Evolutionary conservation across 1,284 basidiomycete species (phyloP).

Genomic region (Anthracocystis walkeri): DNA sequence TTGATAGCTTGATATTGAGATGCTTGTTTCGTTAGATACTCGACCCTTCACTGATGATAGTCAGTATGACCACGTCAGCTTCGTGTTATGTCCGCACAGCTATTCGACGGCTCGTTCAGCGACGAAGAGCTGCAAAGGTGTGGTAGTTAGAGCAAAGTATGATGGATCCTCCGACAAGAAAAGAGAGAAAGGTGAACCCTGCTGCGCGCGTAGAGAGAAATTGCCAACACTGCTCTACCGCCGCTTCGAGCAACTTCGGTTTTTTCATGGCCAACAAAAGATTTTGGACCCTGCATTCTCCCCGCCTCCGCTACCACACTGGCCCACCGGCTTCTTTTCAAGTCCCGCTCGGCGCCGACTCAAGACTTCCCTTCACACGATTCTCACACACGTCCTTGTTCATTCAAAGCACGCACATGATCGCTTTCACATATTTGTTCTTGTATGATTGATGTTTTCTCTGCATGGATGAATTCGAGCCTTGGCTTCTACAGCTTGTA

Average conservation of each 20-base stretch:
- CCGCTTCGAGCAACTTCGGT: neutral
- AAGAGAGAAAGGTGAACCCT: too few species aligned
- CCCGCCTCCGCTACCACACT: neutral
- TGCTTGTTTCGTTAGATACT: too few species aligned
- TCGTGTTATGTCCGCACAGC: neutral
- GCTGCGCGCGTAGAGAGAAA: too few species aligned
- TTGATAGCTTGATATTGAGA: too few species aligned
- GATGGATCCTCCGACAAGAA: too few species aligned
- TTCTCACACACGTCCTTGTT: neutral
- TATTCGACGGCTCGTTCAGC: too few species aligned
- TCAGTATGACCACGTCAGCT: too few species aligned
- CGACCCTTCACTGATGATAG: too few species aligned
- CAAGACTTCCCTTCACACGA: neutral
- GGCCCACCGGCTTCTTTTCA: neutral
- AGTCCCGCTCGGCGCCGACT: neutral
- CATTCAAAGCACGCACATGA: neutral
- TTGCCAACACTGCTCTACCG: neutral
- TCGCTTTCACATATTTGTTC: neutral
- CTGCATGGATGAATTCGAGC: neutral
- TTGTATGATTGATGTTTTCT: neutral
- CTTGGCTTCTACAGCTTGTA: neutral
- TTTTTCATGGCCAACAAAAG: slow-evolving; percentile 2
- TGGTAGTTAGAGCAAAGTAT: too few species aligned
- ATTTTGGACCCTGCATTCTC: slow-evolving; percentile 9
- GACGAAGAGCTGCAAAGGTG: too few species aligned